A percentile compares a stretch with the other conserved stretches of the same genome.
These are phyloP conservation scores for Helotiales sp. DNA, from an alignment of 2,329 filamentous ascomycete species.

Conservation along the genomic window DNA sequence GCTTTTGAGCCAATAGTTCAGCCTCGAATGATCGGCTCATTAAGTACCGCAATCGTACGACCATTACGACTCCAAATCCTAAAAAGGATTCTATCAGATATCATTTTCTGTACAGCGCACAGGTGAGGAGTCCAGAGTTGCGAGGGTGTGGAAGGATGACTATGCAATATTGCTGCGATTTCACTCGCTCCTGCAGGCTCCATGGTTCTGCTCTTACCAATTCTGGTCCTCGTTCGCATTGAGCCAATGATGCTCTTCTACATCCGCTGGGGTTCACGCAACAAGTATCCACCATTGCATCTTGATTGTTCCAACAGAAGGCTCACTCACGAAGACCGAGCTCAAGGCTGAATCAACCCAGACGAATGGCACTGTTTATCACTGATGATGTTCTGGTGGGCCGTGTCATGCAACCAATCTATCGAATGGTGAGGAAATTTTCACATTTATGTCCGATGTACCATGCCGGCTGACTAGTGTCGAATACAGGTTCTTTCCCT, in stretches of 20 bases:
- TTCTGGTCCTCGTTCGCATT: conserved; percentile 9
- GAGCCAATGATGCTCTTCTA: conserved; percentile 11
- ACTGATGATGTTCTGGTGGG: not conserved
- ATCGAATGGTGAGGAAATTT: not conserved
- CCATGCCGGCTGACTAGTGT: not conserved
- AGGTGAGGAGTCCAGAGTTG: conserved; percentile 10
- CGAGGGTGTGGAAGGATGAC: not conserved
- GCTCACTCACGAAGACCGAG: not conserved
- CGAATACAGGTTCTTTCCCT: not conserved
- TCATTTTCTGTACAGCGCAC: conserved; percentile 31
- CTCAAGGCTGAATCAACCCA: not conserved
- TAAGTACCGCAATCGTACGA: not conserved
- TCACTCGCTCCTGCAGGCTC: conserved; percentile 22
- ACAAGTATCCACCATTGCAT: not conserved
- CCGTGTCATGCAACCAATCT: not conserved
- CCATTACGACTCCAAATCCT: not conserved
- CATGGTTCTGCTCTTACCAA: conserved; percentile 12
- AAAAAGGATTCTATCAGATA: conserved; percentile 18
- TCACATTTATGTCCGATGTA: not conserved
- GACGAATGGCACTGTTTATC: conserved; percentile 11
- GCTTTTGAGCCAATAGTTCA: not conserved
- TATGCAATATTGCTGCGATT: conserved; percentile 15
- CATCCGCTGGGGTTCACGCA: conserved; percentile 2
- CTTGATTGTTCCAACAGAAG: not conserved
- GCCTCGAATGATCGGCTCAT: not conserved